phyloP scores from a whole-genome alignment of 768 basidiomycete genomes.

The Pisolithus tinctorius region DNA sequence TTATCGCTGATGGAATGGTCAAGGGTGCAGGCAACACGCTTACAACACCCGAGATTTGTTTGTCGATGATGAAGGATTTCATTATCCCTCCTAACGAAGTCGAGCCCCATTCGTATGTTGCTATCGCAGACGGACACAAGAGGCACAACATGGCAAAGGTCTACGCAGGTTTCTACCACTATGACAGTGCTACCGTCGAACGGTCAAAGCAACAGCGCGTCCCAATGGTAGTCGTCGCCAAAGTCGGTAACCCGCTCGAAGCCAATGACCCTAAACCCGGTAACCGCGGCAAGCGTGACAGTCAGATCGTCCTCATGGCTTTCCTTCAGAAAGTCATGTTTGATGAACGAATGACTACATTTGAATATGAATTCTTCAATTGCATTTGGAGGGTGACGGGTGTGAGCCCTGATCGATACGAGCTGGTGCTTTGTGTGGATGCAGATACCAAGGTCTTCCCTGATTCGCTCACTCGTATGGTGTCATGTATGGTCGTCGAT shows the following conservation, averaged over 20 bases:
- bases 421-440: slow-evolving; percentile 92
- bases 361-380: slow-evolving; percentile 99
- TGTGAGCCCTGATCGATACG: slow-evolving; percentile 92
- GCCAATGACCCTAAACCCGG: slow-evolving; percentile 88
- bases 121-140: slow-evolving; percentile 99
- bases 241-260: slow-evolving; percentile 90
- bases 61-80: slow-evolving; percentile 97
- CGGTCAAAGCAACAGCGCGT: slow-evolving; percentile 92
- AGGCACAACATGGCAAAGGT: slow-evolving; percentile 99
- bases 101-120: slow-evolving; percentile 92
- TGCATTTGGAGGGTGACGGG: slow-evolving; percentile 94
- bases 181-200: slow-evolving; percentile 87
- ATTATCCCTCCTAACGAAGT: slow-evolving; percentile 76
- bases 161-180: slow-evolving; percentile 94
- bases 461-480: slow-evolving; percentile 94
- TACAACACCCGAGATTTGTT: slow-evolving; percentile 89
- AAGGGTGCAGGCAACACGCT: slow-evolving; percentile 86
- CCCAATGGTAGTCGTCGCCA: slow-evolving; percentile 93
- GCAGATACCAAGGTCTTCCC: slow-evolving; percentile 99
- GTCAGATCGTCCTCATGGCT: slow-evolving; percentile 94
- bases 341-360: slow-evolving; percentile 98
- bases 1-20: slow-evolving; percentile 98
- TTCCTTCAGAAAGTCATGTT: slow-evolving; percentile 99
- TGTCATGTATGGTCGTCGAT: slow-evolving; percentile 93
- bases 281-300: slow-evolving; percentile 98